These are phyloP conservation scores for Chytriomyces confervae DNA, from an alignment of 192 early-diverging fungal genomes.

Conservation along the genomic window DNA sequence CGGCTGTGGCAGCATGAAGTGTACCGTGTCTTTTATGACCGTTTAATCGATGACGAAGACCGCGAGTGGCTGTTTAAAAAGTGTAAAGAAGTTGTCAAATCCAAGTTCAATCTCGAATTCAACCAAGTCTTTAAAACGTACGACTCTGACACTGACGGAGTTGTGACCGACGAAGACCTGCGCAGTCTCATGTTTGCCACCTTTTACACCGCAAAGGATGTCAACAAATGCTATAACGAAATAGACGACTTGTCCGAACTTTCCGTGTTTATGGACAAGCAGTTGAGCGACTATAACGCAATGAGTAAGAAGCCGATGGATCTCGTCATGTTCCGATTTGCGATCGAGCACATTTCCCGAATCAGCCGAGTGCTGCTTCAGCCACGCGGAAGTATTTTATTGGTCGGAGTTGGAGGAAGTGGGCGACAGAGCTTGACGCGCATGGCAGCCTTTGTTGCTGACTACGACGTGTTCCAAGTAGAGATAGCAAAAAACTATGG, in stretches of 20 bases:
- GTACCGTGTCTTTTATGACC: conserved; percentile 65
- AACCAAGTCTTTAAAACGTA: conserved; percentile 54
- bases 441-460: conserved; percentile 64
- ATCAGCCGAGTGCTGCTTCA: conserved; percentile 63
- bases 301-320: conserved; percentile 70
- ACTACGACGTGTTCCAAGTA: conserved; percentile 65
- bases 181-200: conserved; percentile 66
- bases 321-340: conserved; percentile 66
- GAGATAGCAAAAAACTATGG: conserved; percentile 67
- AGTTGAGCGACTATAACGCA: conserved; percentile 59
- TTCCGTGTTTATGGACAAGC: conserved; percentile 59
- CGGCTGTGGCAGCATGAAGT: conserved; percentile 67
- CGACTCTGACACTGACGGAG: conserved; percentile 53
- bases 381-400: conserved; percentile 63
- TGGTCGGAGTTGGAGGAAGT: conserved; percentile 67
- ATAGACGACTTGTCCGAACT: conserved; percentile 56
- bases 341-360: conserved; percentile 63
- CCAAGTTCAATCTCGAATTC: conserved; percentile 56
- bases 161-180: conserved; percentile 56
- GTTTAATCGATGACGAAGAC: conserved; percentile 64
- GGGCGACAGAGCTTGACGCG: conserved; percentile 64
- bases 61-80: conserved; percentile 58
- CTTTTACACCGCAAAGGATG: conserved; percentile 57
- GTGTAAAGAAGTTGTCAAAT: conserved; percentile 48
- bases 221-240: conserved; percentile 57